Conservation (phyloP, 371 early-diverging fungal species). For the Funneliformis caledonium region DNA sequence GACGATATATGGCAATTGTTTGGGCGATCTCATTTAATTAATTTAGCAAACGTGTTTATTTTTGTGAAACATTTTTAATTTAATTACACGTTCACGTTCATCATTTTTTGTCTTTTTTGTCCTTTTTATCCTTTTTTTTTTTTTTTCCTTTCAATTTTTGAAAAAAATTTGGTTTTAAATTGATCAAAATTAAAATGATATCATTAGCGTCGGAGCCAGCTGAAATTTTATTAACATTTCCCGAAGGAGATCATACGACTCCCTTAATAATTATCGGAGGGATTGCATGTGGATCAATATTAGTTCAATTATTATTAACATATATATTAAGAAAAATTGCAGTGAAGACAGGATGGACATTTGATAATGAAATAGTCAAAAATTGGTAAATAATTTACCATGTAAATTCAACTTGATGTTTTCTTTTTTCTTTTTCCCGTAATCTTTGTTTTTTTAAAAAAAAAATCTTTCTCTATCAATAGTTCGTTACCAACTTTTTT, state of each 20-base stretch:
- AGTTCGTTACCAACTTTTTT: conserved; percentile 47
- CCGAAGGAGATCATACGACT: not conserved
- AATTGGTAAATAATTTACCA: conserved; percentile 43
- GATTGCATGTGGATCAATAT: conserved; percentile 44
- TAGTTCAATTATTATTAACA: conserved; percentile 45
- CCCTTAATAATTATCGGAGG: conserved; percentile 45
- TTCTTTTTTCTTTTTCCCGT: not conserved
- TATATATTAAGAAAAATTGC: conserved; percentile 45
- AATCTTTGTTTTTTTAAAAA: not conserved
- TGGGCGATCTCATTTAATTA: no score
- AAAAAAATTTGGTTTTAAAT: no score
- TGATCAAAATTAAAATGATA: no score
- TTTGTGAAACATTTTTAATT: no score
- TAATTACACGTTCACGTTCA: no score
- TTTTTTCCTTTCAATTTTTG: no score
- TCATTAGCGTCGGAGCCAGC: no score
- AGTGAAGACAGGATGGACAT: conserved; percentile 45
- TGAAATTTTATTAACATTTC: not conserved
- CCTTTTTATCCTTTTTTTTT: no score
- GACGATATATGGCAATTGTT: no score
- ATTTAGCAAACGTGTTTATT: no score
- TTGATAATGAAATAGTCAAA: conserved; percentile 50
- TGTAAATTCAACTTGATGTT: not conserved
- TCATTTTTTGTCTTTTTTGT: no score
- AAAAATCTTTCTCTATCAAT: not conserved